Conservation (phyloP, 805 yeast genomes). For the Metschnikowia cubensis region DNA sequence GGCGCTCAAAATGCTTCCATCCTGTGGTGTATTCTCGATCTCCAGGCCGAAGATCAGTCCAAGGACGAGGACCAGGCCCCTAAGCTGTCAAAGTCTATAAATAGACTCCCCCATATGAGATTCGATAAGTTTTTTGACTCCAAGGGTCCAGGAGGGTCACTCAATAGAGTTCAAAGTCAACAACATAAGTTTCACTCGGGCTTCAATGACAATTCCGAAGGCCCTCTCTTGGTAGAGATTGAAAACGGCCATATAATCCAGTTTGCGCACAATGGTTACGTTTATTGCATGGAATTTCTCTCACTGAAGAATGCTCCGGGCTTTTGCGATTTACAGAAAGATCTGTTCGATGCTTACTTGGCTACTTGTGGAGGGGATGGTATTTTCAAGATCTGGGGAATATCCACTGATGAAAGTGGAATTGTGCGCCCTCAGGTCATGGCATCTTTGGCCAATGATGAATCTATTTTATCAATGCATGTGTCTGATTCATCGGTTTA, state of each 20-base stretch:
- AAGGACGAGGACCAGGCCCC: background rate
- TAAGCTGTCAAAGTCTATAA: slow-evolving; percentile 10
- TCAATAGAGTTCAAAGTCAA: slow-evolving; percentile 27
- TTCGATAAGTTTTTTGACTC: slow-evolving; percentile 89
- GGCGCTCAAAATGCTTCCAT: slow-evolving; percentile 94
- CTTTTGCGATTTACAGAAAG: slow-evolving; percentile 19
- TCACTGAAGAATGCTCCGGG: slow-evolving; percentile 12
- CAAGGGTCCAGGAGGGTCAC: slow-evolving; percentile 70
- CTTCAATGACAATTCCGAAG: slow-evolving; percentile 2
- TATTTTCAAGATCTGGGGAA: slow-evolving; percentile 71
- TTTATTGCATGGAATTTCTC: slow-evolving; percentile 58
- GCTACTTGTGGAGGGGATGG: slow-evolving; percentile 88
- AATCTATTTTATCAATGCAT: slow-evolving; percentile 68
- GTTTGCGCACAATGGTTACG: slow-evolving; percentile 91
- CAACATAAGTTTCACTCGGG: slow-evolving; percentile 19
- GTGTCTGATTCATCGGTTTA: slow-evolving; percentile 65
- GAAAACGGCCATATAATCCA: slow-evolving; percentile 61
- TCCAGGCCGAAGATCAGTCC: background rate
- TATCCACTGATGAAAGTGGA: slow-evolving; percentile 12
- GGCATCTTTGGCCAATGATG: slow-evolving; percentile 51
- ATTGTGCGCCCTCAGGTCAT: slow-evolving; percentile 5
- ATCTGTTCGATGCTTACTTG: slow-evolving; percentile 18
- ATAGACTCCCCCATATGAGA: slow-evolving; percentile 51
- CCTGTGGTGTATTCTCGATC: slow-evolving; percentile 54
- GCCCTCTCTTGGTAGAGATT: slow-evolving; percentile 53